A percentile compares a stretch with the other conserved stretches of the same genome.
These are phyloP conservation scores for Celoporthe dispersa DNA, from an alignment of 2,329 filamentous ascomycete genomes.

Conservation along the genomic window DNA sequence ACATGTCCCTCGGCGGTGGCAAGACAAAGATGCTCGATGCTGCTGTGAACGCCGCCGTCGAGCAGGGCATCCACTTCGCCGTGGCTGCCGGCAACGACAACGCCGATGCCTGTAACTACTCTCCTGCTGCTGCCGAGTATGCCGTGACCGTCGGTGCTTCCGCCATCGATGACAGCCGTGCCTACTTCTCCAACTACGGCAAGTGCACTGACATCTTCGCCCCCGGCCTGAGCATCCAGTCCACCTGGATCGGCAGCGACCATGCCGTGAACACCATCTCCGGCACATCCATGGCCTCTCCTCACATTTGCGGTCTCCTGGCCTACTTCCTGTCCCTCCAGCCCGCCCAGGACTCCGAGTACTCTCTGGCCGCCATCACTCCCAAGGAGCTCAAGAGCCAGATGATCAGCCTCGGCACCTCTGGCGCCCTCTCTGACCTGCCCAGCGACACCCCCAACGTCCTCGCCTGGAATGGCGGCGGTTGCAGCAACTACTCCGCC, in stretches of 20 bases:
- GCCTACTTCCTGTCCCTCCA: conserved; percentile 98
- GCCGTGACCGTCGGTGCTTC: conserved; percentile 96
- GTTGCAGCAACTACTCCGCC: conserved; percentile 84
- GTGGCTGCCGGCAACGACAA: conserved; percentile 99
- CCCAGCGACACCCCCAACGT: conserved; percentile 88
- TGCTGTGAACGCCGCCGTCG: conserved; percentile 91
- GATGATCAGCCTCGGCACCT: conserved; percentile 82
- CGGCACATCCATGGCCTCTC: conserved; percentile 98
- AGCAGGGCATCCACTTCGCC: conserved; percentile 92
- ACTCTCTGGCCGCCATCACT: conserved; percentile 84
- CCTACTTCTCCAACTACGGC: conserved; percentile 99
- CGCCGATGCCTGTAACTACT: conserved; percentile 99
- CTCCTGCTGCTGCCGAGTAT: conserved; percentile 87
- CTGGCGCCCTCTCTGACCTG: conserved; percentile 77
- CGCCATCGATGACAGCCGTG: conserved; percentile 90
- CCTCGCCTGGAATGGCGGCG: conserved; percentile 98
- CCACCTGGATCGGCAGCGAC: conserved; percentile 97
- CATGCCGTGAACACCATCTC: conserved; percentile 98
- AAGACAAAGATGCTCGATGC: conserved; percentile 91
- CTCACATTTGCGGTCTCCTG: conserved; percentile 92
- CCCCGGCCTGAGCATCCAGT: conserved; percentile 93
- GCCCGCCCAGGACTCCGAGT: conserved; percentile 87
- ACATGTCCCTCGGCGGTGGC: conserved; percentile 98
- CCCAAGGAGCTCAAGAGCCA: conserved; percentile 93
- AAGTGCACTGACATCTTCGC: conserved; percentile 99